Evolutionary conservation across 495 filamentous ascomycete species (phyloP), one percentile per base, ranked within the genome.

Genomic region (Aspergillus ellipticus): DNA sequence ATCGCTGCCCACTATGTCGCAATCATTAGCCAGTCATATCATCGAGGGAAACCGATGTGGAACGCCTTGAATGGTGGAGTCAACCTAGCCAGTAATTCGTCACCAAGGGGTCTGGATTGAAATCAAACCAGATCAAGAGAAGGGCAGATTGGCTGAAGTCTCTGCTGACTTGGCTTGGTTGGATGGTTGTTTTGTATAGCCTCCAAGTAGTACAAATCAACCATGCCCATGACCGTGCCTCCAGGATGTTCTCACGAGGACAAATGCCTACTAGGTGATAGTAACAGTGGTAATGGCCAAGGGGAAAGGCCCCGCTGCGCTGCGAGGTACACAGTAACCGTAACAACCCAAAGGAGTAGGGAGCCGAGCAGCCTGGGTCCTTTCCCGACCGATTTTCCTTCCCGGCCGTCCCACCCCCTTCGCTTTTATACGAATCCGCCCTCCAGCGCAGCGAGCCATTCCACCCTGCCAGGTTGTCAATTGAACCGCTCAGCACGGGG

Each of bases 371-470:
- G 51, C 31, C 28, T 48, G 45, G 22, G 45, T 24, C 35, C 26
- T 49, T 55, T 55, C 45, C 41, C 28, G 37, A 37, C 48, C 20
- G 39, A 47, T 45, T 15, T 35, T 45, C 35, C 33, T 35, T 54
- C 42, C 51, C 31, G 16, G 29, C 50, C 41, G 45, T 39, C 46
- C 37, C 31, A 42, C 42, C 35, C 51, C 57, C 58, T 60, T 37
- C 51, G 26, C 41, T 53, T 42, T 54, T 50, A 50, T 56, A 46
- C 24, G 42, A 31, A 15, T 47, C 29, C 48, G 42, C 28, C 42
- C 39, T 42, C 50, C 45, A 5, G 35, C 35, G 35, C 45, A 5
- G 35, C 35, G 35, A n/a, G n/a, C n/a, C 24, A 28, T 39, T n/a
- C 35, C 35, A 39, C 35, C n/a, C 35, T 39, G 35, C 35, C 35